phyloP scores from a whole-genome alignment of 75 land plant species.

The Cupressus sempervirens region DNA sequence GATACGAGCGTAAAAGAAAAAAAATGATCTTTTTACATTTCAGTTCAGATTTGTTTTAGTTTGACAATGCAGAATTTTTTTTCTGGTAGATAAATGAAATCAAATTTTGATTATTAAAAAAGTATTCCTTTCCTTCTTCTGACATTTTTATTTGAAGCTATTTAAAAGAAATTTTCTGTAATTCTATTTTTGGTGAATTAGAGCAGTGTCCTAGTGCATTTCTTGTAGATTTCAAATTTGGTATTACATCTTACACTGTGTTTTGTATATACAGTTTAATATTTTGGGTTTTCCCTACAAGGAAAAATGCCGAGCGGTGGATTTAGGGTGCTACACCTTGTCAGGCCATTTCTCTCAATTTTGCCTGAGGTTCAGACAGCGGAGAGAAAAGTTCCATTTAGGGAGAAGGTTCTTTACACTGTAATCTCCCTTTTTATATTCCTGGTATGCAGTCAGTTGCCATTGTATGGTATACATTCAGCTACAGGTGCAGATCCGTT shows the following conservation, averaged over 20 bases:
- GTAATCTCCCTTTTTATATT: constrained; percentile 69
- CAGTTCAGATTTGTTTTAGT: no score
- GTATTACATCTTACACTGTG: neutral
- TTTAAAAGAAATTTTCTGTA: neutral
- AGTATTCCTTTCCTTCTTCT: neutral
- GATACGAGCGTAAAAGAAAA: no score
- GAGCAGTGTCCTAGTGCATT: neutral
- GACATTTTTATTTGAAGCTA: no score
- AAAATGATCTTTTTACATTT: no score
- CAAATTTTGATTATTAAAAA: no score
- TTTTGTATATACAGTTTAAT: neutral
- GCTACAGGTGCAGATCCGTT: constrained; percentile 81
- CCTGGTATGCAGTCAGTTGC: constrained; percentile 80
- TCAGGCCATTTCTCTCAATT: constrained; percentile 65
- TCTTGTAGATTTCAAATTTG: neutral
- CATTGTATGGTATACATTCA: constrained; percentile 78
- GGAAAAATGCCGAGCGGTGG: constrained; percentile 32
- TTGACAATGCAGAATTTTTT: no score
- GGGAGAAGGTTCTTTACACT: constrained; percentile 78
- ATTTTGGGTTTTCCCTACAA: neutral
- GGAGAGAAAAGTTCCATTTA: constrained; percentile 68
- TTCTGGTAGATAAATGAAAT: no score
- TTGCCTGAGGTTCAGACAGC: constrained; percentile 73
- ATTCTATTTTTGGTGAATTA: neutral
- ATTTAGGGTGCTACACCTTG: constrained; percentile 71